Evolutionary conservation across 2,329 filamentous ascomycete species (phyloP), one percentile per base, ranked within the genome.

Genomic region (Colletotrichum sp.): DNA sequence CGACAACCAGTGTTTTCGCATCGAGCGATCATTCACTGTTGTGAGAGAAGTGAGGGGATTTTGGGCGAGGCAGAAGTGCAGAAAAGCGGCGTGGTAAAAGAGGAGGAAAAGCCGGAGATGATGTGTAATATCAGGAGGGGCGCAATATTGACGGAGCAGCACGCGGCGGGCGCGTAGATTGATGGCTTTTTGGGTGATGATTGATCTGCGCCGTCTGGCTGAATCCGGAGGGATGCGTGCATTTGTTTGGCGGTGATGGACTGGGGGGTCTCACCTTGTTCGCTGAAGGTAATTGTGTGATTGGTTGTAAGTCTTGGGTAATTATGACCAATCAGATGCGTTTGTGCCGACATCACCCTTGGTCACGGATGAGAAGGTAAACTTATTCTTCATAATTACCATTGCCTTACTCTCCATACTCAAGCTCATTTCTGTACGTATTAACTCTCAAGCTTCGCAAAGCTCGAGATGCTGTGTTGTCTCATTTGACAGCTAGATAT

Each of bases 221-320:
- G 69, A 59, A 72, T 72, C 36, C 64, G 73, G 73, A 68, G 49
- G 34, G 66, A 76, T 76, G 44, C 70, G 57, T 57, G 32, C 73
- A 68, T 73, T 68, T 49, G 63, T 63, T 28, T 26, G 32, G 28
- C 26, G 63, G 26, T 68, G 73, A 68, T 63, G 63, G 59, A 34
- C 63, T 60, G 39, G 57, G 57, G 55, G 32, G 12, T 60, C 26
- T 34, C 15, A 26, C 28, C 57, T 52, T 63, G 30, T 15, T 15
- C 16, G 36, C 9, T 9, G 16, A 7, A 28, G 55, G 30, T 5
- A 28, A 15, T 5, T 18, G 24, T 65, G n/a, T 63, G 69, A 76
- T 76, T 68, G 73, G 73, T 2, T 64, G 18, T 63, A 64, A 76
- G 68, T 68, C 69, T 64, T 3, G 34, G 21, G 7, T 12, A 21